Base-by-base conservation (phyloP, 2,329 filamentous ascomycete species). In the Cladorrhinum sp. region DNA sequence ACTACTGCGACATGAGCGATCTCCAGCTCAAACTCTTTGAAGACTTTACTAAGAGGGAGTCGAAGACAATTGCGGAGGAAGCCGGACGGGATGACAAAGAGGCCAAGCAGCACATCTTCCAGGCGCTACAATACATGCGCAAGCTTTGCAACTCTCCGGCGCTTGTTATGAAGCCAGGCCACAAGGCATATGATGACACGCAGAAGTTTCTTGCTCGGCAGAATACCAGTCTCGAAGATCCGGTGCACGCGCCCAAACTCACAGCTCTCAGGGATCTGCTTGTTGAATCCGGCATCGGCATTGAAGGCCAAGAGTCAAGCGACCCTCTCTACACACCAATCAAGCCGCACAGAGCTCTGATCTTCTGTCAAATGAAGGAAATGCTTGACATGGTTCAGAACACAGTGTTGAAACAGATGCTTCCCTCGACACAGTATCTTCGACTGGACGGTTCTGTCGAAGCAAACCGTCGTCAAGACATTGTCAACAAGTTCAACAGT, bases 361-460 rank as follows among this genome's bases (percentile, higher is more conserved):
- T 99, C 67, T 99, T 99, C 81, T 99, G 95, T 70, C 95, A 99
- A 74, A 97, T 99, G 92, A 99, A 99, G 77, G 95, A 99, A 75
- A 99, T 99, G 96, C 83, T 99, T 23, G 95, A 99, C 74, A 98
- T 99, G 85, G 96, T 99, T 2, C 93, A 98, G 72, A 92, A 90
- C 69, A 93, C 93, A 60, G 95, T 99, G 1, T 78, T 99, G 41
- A 92, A 91, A 74, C 89, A 90, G 70, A 83, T 98, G 76, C 83
- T 99, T n/a, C 95, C 95, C 1, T 90, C 89, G 0, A 93, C 97
- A 5, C 95, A 96, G 38, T 97, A 89, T 72, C 85, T 98, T 60
- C 90, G 96, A n/a, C 85, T 99, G 32, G 96, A 99, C 69, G 95
- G 95, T 29, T 87, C 87, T 6, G 92, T 99, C 12, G 95, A 97